phyloP scores from a whole-genome alignment of 176 grass and related monocot genomes.

The Dendrocalamus sinicus region DNA sequence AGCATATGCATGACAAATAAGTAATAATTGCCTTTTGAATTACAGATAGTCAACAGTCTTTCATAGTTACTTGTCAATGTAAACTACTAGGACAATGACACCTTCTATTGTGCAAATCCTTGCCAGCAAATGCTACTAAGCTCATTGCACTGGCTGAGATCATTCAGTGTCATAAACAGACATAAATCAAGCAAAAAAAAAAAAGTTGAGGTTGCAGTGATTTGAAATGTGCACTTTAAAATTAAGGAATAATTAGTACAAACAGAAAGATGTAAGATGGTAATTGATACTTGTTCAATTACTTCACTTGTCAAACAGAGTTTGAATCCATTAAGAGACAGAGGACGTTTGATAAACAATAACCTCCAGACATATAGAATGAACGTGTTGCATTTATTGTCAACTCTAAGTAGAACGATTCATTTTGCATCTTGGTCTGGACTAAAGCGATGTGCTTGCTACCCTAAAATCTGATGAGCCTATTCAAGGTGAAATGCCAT shows the following conservation, averaged over 20 bases:
- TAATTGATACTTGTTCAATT: constrained; percentile 7
- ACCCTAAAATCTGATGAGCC: background rate
- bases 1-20: background rate
- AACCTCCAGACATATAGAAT: constrained; percentile 6
- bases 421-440: constrained; percentile 9
- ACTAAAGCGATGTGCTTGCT: background rate
- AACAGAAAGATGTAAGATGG: background rate
- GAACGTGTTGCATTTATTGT: constrained; percentile 8
- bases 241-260: background rate
- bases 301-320: background rate
- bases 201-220: background rate
- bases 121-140: background rate
- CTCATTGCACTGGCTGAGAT: background rate
- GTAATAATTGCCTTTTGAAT: background rate
- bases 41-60: background rate
- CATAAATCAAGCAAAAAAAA: constrained; percentile 24
- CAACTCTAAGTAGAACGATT: background rate
- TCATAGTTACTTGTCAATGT: background rate
- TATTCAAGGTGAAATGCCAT: background rate
- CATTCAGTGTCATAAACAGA: background rate
- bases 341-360: background rate
- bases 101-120: background rate
- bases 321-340: background rate
- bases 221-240: background rate
- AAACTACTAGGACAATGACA: background rate